Base-by-base conservation (phyloP, 2,329 filamentous ascomycete species). In the Epichloe gansuensis region DNA sequence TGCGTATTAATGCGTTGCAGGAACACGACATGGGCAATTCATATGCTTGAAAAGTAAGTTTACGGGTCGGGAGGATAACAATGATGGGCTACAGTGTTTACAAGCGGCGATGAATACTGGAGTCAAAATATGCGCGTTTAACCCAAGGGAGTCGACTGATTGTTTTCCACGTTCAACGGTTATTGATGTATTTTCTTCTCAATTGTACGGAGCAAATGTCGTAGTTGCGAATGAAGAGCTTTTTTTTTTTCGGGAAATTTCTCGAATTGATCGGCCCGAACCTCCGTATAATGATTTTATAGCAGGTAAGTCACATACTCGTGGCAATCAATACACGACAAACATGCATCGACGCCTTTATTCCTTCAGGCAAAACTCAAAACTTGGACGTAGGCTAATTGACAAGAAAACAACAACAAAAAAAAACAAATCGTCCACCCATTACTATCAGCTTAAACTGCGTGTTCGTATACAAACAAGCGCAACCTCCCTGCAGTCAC, bases 21-120 rank as follows among this genome's bases (percentile, higher is more conserved):
- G 81, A 85, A 65, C 81, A 85, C 61, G 78, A 82, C 60, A 71
- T 84, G 66, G 81, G 81, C 46, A 85, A 85, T 56, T 79, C 75
- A 34, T 78, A 75, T 63, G 66, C 71, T 53, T 75, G 57, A 38
- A n/a, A n/a, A n/a, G 13, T 5, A n/a, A 39, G 15, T 6, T 15
- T 2, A 39, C 41, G 43, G 38, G 23, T 48, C 5, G 27, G 31
- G 9, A 38, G 11, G 36, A 38, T 38, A 38, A 38, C 27, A 27
- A 27, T 4, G 27, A 31, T 31, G 27, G 27, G 27, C 31, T 1
- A 31, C 8, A 31, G 17, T 36, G 44, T 15, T 47, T 4, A 31
- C 35, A 25, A 42, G 5, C 40, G 3, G 40, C 40, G 3, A 42
- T 21, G 21, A 21, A 12, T 42, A 25, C 3, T 5, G 40, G 40